Evolutionary conservation across 768 basidiomycete species (phyloP).

Genomic region (Hericium rajendrae): DNA sequence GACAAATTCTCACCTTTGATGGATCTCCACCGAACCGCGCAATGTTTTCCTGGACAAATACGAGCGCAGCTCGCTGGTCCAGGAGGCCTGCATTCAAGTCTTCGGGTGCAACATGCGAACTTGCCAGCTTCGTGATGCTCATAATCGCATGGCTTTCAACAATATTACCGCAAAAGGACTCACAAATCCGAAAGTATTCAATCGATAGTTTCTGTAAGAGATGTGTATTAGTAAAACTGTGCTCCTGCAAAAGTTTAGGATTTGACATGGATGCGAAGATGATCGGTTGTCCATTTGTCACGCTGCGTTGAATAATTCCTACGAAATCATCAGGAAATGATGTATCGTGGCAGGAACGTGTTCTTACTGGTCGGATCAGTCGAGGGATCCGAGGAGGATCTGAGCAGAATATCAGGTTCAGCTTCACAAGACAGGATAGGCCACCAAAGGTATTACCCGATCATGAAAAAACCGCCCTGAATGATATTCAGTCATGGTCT

Average conservation of each 20-base stretch:
- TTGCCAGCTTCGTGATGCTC: constrained; percentile 29
- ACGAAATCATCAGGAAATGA: background rate
- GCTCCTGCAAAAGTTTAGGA: background rate
- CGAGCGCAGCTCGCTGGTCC: constrained; percentile 52
- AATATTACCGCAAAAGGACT: background rate
- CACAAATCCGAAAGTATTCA: constrained; percentile 49
- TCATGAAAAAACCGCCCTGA: constrained; percentile 43
- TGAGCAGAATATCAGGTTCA: constrained; percentile 11
- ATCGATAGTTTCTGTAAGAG: constrained; percentile 36
- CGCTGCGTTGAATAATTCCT: constrained; percentile 43
- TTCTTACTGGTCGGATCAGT: constrained; percentile 39
- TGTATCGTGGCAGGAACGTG: too few species aligned
- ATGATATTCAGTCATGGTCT: background rate
- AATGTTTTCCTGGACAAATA: constrained; percentile 55
- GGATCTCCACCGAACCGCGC: constrained; percentile 33
- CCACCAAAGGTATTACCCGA: constrained; percentile 29
- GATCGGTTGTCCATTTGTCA: constrained; percentile 37
- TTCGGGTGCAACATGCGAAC: constrained; percentile 29
- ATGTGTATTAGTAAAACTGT: background rate
- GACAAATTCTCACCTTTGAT: constrained; percentile 28
- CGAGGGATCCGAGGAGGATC: constrained; percentile 31
- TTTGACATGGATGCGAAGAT: constrained; percentile 43
- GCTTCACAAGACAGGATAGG: constrained; percentile 19
- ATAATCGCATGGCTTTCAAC: background rate
- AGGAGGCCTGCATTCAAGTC: constrained; percentile 27